Conservation (phyloP, 2,329 filamentous ascomycete genomes). For the Ceratocystiopsis brevicomis region DNA sequence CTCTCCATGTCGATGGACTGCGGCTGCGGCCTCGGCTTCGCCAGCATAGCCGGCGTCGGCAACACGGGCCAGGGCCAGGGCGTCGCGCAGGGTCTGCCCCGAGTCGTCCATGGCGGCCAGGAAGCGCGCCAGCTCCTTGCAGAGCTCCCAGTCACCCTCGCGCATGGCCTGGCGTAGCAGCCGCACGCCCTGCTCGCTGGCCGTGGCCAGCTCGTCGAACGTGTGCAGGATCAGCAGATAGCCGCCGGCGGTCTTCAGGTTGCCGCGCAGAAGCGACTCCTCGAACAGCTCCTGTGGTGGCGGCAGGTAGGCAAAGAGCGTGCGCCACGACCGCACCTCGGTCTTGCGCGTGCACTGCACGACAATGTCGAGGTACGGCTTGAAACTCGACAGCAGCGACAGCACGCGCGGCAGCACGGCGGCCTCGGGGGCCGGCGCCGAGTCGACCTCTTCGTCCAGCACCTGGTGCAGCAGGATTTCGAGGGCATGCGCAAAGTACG, state of each 20-base stretch:
- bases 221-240: slow-evolving; percentile 93
- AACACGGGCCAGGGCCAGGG: slow-evolving; percentile 39
- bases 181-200: slow-evolving; percentile 60
- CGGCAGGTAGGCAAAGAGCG: slow-evolving; percentile 77
- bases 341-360: slow-evolving; percentile 96
- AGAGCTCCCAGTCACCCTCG: slow-evolving; percentile 85
- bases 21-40: neutral
- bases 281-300: slow-evolving; percentile 86
- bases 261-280: slow-evolving; percentile 67
- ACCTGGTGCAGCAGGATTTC: slow-evolving; percentile 87
- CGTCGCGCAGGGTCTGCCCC: slow-evolving; percentile 58
- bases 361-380: slow-evolving; percentile 81
- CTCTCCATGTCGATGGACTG: neutral
- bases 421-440: slow-evolving; percentile 40
- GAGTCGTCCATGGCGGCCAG: slow-evolving; percentile 79
- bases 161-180: slow-evolving; percentile 64
- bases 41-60: neutral
- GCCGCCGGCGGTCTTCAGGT: slow-evolving; percentile 84
- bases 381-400: slow-evolving; percentile 51
- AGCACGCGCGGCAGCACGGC: slow-evolving; percentile 45
- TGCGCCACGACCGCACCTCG: slow-evolving; percentile 85
- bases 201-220: slow-evolving; percentile 47
- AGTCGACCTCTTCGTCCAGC: slow-evolving; percentile 74
- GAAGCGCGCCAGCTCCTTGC: slow-evolving; percentile 88
- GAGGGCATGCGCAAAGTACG: slow-evolving; percentile 83